Percentiles rank a stretch among this genome's conserved stretches.
Evolutionary conservation across 495 filamentous ascomycete genomes (phyloP).

Genomic region (Aspergillus asperescens): DNA sequence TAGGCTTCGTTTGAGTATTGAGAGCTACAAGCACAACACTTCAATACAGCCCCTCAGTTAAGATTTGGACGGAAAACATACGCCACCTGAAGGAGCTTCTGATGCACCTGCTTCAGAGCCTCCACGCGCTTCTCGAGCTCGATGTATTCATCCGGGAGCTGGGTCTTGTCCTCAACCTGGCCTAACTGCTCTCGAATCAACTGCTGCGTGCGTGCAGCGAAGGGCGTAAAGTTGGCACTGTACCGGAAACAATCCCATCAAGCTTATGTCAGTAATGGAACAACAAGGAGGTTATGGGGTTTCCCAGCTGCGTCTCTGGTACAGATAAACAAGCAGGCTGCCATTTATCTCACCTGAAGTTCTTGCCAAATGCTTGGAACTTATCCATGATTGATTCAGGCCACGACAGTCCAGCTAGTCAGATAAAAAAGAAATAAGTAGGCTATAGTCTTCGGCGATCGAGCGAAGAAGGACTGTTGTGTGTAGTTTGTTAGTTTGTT

Average conservation of each 20-base stretch:
- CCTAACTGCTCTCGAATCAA: conserved; percentile 96
- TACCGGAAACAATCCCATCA: conserved; percentile 17
- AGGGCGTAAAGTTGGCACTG: conserved; percentile 75
- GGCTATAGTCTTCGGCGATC: not conserved
- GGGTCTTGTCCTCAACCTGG: conserved; percentile 93
- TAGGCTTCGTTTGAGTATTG: conserved; percentile 96
- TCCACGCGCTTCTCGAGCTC: conserved; percentile 98
- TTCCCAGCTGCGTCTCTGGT: not conserved
- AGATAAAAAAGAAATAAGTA: not conserved
- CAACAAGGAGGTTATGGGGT: not conserved
- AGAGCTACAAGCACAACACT: conserved; percentile 51
- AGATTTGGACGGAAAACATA: conserved; percentile 37
- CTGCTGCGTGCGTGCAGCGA: conserved; percentile 89
- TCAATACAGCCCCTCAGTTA: not conserved
- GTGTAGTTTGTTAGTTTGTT: conserved; percentile 1
- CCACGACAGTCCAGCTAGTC: conserved; percentile 2
- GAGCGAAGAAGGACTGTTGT: not conserved
- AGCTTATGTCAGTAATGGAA: conserved; percentile 26
- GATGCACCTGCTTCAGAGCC: conserved; percentile 93
- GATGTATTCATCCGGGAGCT: conserved; percentile 95
- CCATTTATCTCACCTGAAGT: conserved; percentile 51
- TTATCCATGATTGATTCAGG: conserved; percentile 58
- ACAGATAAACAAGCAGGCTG: conserved; percentile 5
- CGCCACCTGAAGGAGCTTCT: conserved; percentile 95
- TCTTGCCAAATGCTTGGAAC: conserved; percentile 70